Conservation (phyloP, 805 yeast genomes). For the Candida qinlingensis region DNA sequence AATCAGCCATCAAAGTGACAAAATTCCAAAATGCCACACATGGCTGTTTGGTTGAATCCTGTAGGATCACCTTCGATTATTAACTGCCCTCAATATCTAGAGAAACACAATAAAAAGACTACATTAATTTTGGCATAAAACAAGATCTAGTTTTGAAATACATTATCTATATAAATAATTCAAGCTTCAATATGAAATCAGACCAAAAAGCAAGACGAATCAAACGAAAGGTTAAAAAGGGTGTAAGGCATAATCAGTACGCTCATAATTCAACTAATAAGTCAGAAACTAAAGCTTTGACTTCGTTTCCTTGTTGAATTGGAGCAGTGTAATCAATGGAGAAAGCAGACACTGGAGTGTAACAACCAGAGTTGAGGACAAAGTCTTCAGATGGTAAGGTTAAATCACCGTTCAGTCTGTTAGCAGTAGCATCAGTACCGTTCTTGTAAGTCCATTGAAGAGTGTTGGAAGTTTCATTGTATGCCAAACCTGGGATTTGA, state of each 20-base stretch:
- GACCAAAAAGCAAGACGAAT: not conserved
- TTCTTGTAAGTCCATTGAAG: constrained; percentile 18
- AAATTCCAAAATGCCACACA: too few species aligned
- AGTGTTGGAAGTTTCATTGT: constrained; percentile 35
- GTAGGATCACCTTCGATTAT: too few species aligned
- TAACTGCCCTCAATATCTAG: too few species aligned
- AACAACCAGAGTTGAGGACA: constrained; percentile 32
- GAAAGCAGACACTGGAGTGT: constrained; percentile 41
- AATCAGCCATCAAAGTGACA: too few species aligned
- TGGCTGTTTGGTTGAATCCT: too few species aligned
- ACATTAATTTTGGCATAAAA: too few species aligned
- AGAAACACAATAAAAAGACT: too few species aligned
- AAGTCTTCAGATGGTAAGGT: constrained; percentile 37
- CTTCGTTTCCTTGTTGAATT: constrained; percentile 11
- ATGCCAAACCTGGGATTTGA: constrained; percentile 16
- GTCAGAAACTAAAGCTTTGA: constrained; percentile 12
- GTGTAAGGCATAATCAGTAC: not conserved
- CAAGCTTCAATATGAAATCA: not conserved
- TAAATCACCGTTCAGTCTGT: constrained; percentile 38
- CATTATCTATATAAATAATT: not conserved
- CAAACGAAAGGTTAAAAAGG: not conserved
- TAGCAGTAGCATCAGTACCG: constrained; percentile 22
- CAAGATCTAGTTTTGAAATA: too few species aligned
- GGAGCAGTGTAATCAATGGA: constrained; percentile 36
- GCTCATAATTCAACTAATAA: constrained; percentile 10